phyloP scores from a whole-genome alignment of 1,284 basidiomycete species.

The Moesziomyces antarcticus region DNA sequence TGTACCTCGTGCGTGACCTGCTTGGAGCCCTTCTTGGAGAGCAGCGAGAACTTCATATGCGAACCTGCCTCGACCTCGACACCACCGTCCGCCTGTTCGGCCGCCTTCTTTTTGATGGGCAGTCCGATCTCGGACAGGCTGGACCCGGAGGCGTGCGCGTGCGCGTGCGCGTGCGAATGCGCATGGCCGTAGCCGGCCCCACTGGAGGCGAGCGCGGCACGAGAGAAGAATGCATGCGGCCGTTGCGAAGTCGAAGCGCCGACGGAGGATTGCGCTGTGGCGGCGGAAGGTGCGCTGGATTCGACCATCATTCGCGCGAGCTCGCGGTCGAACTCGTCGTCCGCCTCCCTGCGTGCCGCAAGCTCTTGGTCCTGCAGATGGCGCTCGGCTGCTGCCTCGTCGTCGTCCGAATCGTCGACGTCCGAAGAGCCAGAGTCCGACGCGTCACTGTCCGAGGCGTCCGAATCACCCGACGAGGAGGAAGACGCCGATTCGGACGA shows the following conservation, averaged over 20 bases:
- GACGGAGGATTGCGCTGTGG: slow-evolving; percentile 3
- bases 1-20: slow-evolving; percentile 73
- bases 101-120: slow-evolving; percentile 69
- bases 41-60: slow-evolving; percentile 90
- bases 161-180: slow-evolving; percentile 69
- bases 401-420: slow-evolving; percentile 32
- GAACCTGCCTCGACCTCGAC: slow-evolving; percentile 11
- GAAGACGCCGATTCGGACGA: slow-evolving; percentile 13
- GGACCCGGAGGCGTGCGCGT: slow-evolving; percentile 84
- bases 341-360: slow-evolving; percentile 77
- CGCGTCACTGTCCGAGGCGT: slow-evolving; percentile 12
- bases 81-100: slow-evolving; percentile 69
- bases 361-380: slow-evolving; percentile 68
- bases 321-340: slow-evolving; percentile 93
- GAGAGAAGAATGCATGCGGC: slow-evolving; percentile 14
- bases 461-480: slow-evolving; percentile 5
- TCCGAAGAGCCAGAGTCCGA: slow-evolving; percentile 17
- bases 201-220: slow-evolving; percentile 14
- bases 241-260: slow-evolving; percentile 6
- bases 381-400: slow-evolving; percentile 29
- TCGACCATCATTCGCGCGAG: slow-evolving; percentile 88
- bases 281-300: slow-evolving; percentile 66
- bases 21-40: slow-evolving; percentile 93
- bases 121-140: slow-evolving; percentile 72
- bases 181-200: slow-evolving; percentile 23